Evolutionary conservation across 2,329 filamentous ascomycete genomes (phyloP), one percentile per base, ranked within the genome.

Genomic region (Rutstroemia sp.): DNA sequence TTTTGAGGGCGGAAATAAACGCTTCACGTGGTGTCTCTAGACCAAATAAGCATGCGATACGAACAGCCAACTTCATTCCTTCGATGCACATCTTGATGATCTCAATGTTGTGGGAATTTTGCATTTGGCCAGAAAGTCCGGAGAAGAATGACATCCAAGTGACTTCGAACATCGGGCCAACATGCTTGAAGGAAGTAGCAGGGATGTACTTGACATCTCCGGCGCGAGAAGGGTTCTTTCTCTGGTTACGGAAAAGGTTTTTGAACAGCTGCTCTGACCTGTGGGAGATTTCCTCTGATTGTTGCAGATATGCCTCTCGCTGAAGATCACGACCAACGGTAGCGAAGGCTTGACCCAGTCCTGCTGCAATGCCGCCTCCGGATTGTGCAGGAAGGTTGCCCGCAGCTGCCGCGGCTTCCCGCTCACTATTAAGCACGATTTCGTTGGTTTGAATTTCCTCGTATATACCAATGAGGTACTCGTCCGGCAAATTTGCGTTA

Each of bases 61-160:
- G 87, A 57, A 95, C 95, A 0, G 94, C 91, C 57, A 99, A 79
- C 70, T 92, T 95, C 78, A 97, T 90, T 3, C 94, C 94, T 68
- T 99, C 92, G 66, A 99, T 87, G 67, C 94, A 99, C 6, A 96
- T 74, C 68, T 86, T 90, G 70, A 96, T 92, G 16, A 94, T 89
- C 63, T 96, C 91, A 4, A 96, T 77, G 66, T 96, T 96, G 64
- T 95, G 89, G 0, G 89, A 88, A 68, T 96, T 92, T 65, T 97
- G 94, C 70, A 94, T 92, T 64, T 95, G 89, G 51, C 89, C 92
- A 1, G 92, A 96, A 25, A 99, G 79, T 0, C 92, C 92, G 5
- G 92, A 97, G 67, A 99, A 87, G 71, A 96, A 95, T 9, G 92
- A 96, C 92, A 97, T 99, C 94, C 94, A 99, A 0, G 91, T 95